Percentiles rank a stretch among this genome's conserved stretches.
Evolutionary conservation across 2,329 filamentous ascomycete species (phyloP).

Genomic region (Aureobasidium leucospermi): DNA sequence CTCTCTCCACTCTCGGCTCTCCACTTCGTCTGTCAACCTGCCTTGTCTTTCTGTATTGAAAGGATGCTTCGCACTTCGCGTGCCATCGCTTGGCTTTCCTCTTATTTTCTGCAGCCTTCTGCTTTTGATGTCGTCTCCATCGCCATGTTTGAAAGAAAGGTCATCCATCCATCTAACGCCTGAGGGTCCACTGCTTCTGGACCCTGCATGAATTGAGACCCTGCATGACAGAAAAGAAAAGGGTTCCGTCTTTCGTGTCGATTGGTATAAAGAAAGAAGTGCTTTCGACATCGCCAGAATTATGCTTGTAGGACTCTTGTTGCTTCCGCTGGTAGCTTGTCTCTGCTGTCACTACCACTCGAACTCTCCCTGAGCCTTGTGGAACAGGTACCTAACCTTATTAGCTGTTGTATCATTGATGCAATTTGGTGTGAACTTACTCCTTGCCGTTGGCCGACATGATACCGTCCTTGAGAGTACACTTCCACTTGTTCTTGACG

Average conservation of each 20-base stretch:
- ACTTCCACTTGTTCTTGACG: conserved; percentile 98
- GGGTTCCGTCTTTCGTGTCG: not conserved
- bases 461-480: conserved; percentile 92
- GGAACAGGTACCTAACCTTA: conserved; percentile 71
- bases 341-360: conserved; percentile 61
- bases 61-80: too few species aligned
- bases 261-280: not conserved
- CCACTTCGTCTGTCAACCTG: too few species aligned
- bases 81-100: too few species aligned
- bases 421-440: conserved; percentile 36
- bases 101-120: too few species aligned
- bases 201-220: not conserved
- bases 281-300: not conserved
- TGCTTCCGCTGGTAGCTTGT: not conserved
- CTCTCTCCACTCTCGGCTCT: too few species aligned
- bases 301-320: not conserved
- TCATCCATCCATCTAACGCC: not conserved
- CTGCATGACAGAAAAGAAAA: not conserved
- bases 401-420: not conserved
- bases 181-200: not conserved
- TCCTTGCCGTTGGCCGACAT: conserved; percentile 90
- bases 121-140: too few species aligned
- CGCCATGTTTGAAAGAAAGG: not conserved
- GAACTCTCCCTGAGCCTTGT: conserved; percentile 94
- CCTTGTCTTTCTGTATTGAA: too few species aligned